Evolutionary conservation across 139 green algal species (phyloP), one percentile per base, ranked within the genome.

Genomic region (Asterochloris erici): DNA sequence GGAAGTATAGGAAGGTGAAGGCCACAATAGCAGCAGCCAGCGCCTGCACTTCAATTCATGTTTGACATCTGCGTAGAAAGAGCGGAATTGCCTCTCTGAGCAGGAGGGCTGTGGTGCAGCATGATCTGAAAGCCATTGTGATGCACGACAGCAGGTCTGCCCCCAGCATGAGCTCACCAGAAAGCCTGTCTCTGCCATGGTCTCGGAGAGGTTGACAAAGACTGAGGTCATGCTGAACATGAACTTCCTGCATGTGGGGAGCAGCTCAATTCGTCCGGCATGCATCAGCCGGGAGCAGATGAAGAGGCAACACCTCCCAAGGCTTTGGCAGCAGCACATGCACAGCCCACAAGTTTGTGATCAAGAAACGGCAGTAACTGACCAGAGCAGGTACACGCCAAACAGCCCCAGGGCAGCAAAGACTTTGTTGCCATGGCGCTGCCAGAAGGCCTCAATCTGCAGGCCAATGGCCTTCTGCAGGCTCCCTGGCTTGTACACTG

Each of bases 361-460:
- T 14, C 76, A 12, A 16, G 27, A 17, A 63, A 29, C 16, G 69
- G 14, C 19, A 61, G 13, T 29, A 19, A 64, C 78, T 63, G 81
- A 86, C 91, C 91, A 95, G n/a, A 93, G 71, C 9, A 85, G 23
- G 38, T 89, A 93, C 47, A 86, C 82, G 9, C 62, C 26, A 2
- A 82, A 38, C 2, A 86, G 54, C 9, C 76, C 86, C 26, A 14
- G 88, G 2, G n/a, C 62, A 21, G 16, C 86, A 14, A 89, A 78
- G 0, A 90, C 27, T 29, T 88, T 89, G 14, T 66, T 78, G 54
- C 79, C 38, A 73, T 93, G 85, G 28, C 68, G 62, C 73, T 94
- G 87, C 91, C 91, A 95, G 17, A 91, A 83, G 0, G 88, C 87
- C 64, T 91, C 88, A 79, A 88, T 70, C 47, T 95, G 91, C 83